These are phyloP conservation scores for Ambrosiella xylebori DNA, from an alignment of 2,329 filamentous ascomycete species.

Conservation along the genomic window DNA sequence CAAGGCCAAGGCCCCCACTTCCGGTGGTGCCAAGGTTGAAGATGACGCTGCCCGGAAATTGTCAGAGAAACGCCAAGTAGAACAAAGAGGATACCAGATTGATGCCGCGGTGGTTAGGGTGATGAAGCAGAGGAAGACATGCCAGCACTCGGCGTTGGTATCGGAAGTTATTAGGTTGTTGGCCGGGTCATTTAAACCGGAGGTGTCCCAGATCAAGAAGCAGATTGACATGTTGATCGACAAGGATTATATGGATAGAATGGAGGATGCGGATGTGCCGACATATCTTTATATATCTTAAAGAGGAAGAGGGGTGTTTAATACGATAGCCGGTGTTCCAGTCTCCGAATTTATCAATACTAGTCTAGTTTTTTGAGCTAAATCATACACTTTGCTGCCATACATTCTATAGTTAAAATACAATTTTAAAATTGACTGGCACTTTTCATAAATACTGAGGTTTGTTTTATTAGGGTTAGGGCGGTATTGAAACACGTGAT, in stretches of 20 bases:
- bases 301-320: conserved; percentile 10
- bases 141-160: conserved; percentile 51
- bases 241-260: conserved; percentile 60
- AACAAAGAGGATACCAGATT: conserved; percentile 51
- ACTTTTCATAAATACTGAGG: too few relatives aligned
- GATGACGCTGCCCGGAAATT: conserved; percentile 49
- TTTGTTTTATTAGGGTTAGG: too few relatives aligned
- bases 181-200: conserved; percentile 52
- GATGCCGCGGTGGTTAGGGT: conserved; percentile 66
- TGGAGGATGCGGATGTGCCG: conserved; percentile 47
- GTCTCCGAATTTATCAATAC: not conserved
- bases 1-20: conserved; percentile 38
- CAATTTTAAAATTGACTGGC: too few relatives aligned
- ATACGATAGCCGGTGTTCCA: not conserved
- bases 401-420: not conserved
- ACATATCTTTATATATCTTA: conserved; percentile 58
- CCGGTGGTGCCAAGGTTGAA: conserved; percentile 53
- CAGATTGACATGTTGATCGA: conserved; percentile 64
- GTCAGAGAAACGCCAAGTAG: conserved; percentile 60
- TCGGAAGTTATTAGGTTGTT: conserved; percentile 57
- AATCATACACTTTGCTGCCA: not conserved
- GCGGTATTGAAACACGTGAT: too few relatives aligned
- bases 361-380: not conserved
- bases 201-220: conserved; percentile 62
- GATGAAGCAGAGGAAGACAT: conserved; percentile 68